Evolutionary conservation across 306 rosid species (phyloP), one percentile per base, ranked within the genome.

Genomic region (Acacia crassicarpa): DNA sequence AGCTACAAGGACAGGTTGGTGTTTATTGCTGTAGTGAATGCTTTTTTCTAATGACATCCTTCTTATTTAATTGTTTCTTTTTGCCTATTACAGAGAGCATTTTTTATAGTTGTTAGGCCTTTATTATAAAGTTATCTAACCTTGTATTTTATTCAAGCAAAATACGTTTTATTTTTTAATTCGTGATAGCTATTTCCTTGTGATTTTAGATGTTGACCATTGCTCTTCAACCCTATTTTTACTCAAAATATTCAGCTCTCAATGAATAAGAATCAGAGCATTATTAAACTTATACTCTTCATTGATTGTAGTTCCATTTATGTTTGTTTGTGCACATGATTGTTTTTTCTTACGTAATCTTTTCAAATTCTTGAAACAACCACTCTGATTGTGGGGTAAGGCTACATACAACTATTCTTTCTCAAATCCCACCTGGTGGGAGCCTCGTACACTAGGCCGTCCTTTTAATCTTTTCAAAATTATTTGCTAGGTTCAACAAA

Each of bases 401-500:
- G 41, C 1, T 38, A 1, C 8, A 38, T 38, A 38, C 8, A 38
- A 6, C 41, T 38, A 38, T 38, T 1, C 41, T 6, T 38, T 1
- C 41, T 0, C 41, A 38, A 5, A 38, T 0, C 8, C 41, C 1
- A 38, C 1, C 8, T 38, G 1, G 41, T 38, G 1, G 8, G 1
- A 6, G 41, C 41, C 6, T 38, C 6, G 1, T 6, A 8, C 41
- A 38, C 8, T 38, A 1, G 41, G 41, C 41, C 0, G 8, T 1
- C 41, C 8, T 38, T 38, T 38, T 38, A 38, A 38, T 38, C 41
- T 38, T 38, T 38, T 5, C 41, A 43, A 35, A 79, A 44, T 62
- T 67, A n/a, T 62, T 58, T 80, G 70, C 54, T 84, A 95, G 99
- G 94, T 95, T 87, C 99, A 95, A 85, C 97, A 95, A 79, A 86